phyloP scores from a whole-genome alignment of 768 basidiomycete species.

The Gautieria morchelliformis region DNA sequence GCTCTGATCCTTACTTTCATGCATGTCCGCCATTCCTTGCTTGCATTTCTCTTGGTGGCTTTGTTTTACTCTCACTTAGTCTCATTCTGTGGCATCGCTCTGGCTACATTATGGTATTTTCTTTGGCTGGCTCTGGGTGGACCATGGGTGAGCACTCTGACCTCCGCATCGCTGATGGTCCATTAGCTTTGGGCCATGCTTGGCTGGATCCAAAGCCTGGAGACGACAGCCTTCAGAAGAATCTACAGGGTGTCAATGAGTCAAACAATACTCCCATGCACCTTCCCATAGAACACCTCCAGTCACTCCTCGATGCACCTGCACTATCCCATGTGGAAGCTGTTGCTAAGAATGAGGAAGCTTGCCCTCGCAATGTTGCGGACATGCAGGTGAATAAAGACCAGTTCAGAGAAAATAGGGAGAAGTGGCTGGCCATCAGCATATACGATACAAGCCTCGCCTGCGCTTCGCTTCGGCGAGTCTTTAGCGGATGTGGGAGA shows the following conservation, averaged over 20 bases:
- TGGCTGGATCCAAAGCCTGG: not conserved
- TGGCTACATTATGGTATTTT: not conserved
- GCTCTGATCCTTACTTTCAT: not conserved
- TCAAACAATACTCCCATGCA: not conserved
- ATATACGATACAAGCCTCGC: constrained; percentile 15
- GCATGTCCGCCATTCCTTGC: constrained; percentile 9
- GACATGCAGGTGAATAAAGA: constrained; percentile 27
- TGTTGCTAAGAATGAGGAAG: constrained; percentile 11
- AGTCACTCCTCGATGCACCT: constrained; percentile 20
- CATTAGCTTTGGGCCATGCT: constrained; percentile 1
- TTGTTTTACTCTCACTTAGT: not conserved
- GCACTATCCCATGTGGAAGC: constrained; percentile 16
- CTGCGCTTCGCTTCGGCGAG: too few species aligned
- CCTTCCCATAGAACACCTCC: constrained; percentile 11
- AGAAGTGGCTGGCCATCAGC: constrained; percentile 21
- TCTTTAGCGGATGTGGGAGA: too few species aligned
- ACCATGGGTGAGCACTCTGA: not conserved
- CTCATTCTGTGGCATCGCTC: not conserved
- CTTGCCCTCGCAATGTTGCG: constrained; percentile 21
- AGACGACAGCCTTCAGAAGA: not conserved
- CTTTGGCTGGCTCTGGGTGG: not conserved
- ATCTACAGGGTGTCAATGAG: not conserved
- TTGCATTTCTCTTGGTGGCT: constrained; percentile 7
- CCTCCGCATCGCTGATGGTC: not conserved
- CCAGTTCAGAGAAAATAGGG: constrained; percentile 22